These are phyloP conservation scores for Acanthamoeba castellanii DNA, from an alignment of 208 protist genomes.

Conservation along the genomic window DNA sequence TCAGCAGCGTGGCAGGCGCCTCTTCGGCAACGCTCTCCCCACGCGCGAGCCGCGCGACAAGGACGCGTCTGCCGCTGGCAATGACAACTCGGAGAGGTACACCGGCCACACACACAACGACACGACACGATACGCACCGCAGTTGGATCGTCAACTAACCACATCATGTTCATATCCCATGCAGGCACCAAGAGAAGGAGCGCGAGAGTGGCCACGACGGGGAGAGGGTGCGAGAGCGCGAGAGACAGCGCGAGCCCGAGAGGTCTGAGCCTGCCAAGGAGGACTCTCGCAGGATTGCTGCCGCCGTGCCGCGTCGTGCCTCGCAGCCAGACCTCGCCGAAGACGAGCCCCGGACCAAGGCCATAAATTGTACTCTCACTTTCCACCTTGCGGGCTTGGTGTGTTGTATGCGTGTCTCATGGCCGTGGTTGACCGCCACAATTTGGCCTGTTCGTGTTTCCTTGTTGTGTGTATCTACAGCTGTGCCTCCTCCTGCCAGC, in stretches of 20 bases:
- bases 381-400: background rate
- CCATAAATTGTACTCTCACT: background rate
- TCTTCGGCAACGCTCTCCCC: conserved; percentile 30
- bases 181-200: background rate
- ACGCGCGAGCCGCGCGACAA: background rate
- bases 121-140: background rate
- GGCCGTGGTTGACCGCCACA: background rate
- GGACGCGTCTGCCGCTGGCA: background rate
- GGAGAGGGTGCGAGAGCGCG: conserved; percentile 24
- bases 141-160: background rate
- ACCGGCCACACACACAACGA: no score
- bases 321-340: background rate
- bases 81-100: background rate
- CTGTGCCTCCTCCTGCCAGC: conserved; percentile 7
- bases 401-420: background rate
- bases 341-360: background rate
- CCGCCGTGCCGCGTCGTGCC: background rate
- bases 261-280: background rate
- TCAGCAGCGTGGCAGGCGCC: background rate
- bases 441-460: background rate
- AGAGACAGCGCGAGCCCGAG: conserved; percentile 4
- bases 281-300: background rate
- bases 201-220: background rate
- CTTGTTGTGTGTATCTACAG: background rate
- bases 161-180: background rate